A percentile compares a stretch with the other conserved stretches of the same genome.
Evolutionary conservation across 2,329 filamentous ascomycete species (phyloP).

Genomic region (Fusarium chlamydosporum): DNA sequence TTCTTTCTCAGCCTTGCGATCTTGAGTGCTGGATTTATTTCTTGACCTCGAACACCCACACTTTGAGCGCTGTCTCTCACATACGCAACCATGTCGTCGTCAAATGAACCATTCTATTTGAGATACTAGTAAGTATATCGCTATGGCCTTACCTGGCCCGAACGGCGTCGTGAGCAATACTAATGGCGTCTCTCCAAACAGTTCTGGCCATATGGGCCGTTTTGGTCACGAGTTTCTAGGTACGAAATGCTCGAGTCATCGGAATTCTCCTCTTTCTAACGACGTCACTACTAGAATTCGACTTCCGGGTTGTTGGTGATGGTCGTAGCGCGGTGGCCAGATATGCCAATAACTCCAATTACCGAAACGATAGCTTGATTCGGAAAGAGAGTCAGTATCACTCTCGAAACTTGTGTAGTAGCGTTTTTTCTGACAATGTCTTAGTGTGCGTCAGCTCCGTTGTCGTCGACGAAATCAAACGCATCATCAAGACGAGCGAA

Average conservation of each 20-base stretch:
- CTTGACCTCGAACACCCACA: slow-evolving; percentile 12
- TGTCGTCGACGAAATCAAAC: slow-evolving; percentile 93
- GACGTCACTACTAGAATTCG: slow-evolving; percentile 80
- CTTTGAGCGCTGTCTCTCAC: slow-evolving; percentile 1
- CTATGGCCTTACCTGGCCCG: background rate
- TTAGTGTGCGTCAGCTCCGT: slow-evolving; percentile 95
- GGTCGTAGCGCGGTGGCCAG: slow-evolving; percentile 92
- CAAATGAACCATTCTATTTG: slow-evolving; percentile 90
- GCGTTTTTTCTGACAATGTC: slow-evolving; percentile 29
- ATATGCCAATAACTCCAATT: slow-evolving; percentile 99
- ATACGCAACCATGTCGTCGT: slow-evolving; percentile 69
- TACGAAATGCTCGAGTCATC: slow-evolving; percentile 56
- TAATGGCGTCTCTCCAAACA: slow-evolving; percentile 57
- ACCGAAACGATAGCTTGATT: slow-evolving; percentile 97
- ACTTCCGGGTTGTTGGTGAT: slow-evolving; percentile 92
- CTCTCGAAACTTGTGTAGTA: too few relatives aligned
- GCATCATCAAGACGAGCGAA: slow-evolving; percentile 96
- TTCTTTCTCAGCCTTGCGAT: slow-evolving; percentile 49
- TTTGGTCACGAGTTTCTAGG: slow-evolving; percentile 99
- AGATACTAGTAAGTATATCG: slow-evolving; percentile 86
- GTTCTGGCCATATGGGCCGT: slow-evolving; percentile 95
- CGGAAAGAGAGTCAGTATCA: slow-evolving; percentile 94
- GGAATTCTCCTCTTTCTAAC: slow-evolving; percentile 19
- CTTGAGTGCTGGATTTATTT: slow-evolving; percentile 18
- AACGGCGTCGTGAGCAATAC: slow-evolving; percentile 9